Evolutionary conservation across 495 filamentous ascomycete species (phyloP), one percentile per base, ranked within the genome.

Genomic region (Hypomontagnella monticulosa): DNA sequence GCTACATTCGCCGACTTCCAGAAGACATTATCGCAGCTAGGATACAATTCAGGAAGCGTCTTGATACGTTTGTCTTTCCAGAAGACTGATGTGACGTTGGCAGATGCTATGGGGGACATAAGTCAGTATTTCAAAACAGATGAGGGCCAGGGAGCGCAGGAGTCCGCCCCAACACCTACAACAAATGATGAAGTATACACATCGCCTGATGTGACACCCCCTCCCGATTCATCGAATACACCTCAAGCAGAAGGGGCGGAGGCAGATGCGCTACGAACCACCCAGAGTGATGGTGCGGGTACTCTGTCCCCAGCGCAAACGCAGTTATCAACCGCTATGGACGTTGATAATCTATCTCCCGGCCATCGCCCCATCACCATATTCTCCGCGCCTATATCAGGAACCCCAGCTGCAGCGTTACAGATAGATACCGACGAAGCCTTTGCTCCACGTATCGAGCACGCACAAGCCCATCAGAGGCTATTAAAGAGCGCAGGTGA

Each of bases 81-180:
- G 67, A 82, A 79, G 53, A 94, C 91, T 4, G 85, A 90, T 20
- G 86, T 86, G 59, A 93, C 93, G 6, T 79, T 97, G 18, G 92
- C 92, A 66, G 89, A 92, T 63, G 94, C 95, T 14, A 89, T 97
- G 88, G 76, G 74, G 41, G 85, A 94, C 73, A 97, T 98, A 62
- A 81, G 80, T 15, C 78, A 83, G 57, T 91, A 89, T 71, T 91
- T 96, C 72, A 83, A 76, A 38, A 75, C 79, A 0, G 77, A 78
- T 14, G 69, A 70, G 40, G 65, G 59, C 10, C 44, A 48, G 16
- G 67, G 65, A 12, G 15, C 41, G 16, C 59, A 60, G 4, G 58
- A 58, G 27, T 42, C 48, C 10, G 36, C 15, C 3, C 37, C 64
- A 6, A 40, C 27, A 12, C 20, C 56, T 23, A 15, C 38, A 41